phyloP scores from a whole-genome alignment of 129 eudicot genomes.

The Heracleum sosnowskyi region DNA sequence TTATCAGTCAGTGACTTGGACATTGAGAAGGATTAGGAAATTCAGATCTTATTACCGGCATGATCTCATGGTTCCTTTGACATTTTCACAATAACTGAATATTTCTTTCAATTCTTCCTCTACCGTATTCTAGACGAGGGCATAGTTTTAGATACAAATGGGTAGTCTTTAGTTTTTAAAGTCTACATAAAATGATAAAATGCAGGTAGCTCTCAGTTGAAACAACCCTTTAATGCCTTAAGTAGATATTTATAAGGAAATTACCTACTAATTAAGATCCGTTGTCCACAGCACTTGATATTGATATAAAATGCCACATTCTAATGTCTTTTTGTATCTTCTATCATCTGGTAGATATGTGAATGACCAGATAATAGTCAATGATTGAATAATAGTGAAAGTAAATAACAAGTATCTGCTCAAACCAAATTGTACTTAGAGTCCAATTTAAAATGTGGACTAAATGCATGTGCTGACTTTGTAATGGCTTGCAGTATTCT shows the following conservation, averaged over 20 bases:
- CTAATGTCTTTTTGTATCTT: neutral
- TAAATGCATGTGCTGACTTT: neutral
- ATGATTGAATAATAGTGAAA: neutral
- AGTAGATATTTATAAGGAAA: neutral
- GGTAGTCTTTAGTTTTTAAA: neutral
- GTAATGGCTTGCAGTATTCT: neutral
- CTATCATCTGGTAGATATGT: neutral
- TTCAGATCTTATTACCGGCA: neutral
- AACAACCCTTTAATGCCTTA: neutral
- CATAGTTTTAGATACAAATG: neutral
- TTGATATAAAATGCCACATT: neutral
- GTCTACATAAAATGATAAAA: neutral
- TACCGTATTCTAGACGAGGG: neutral
- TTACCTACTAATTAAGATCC: neutral
- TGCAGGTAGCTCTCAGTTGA: constrained; percentile 2
- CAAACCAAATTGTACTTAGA: neutral
- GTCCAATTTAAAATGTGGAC: neutral
- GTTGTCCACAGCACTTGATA: neutral
- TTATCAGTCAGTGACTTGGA: neutral
- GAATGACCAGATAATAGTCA: neutral
- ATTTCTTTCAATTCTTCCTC: neutral
- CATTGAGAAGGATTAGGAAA: neutral
- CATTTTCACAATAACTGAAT: neutral
- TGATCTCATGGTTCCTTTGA: neutral
- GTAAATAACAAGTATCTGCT: neutral